A percentile compares a stretch with the other conserved stretches of the same genome.
These are phyloP conservation scores for Candida corydali DNA, from an alignment of 805 yeast genomes.

Conservation along the genomic window DNA sequence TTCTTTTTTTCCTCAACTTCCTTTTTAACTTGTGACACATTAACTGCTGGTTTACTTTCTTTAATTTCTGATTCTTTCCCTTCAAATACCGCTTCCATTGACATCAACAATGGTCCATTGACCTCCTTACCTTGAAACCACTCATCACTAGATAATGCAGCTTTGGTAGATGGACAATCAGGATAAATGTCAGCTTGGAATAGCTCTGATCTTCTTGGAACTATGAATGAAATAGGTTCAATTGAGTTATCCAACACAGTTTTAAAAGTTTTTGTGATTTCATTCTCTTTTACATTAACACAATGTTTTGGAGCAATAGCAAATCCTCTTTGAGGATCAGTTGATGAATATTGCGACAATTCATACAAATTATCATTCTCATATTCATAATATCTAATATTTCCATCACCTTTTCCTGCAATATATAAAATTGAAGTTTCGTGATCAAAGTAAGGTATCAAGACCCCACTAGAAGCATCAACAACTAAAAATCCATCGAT, in stretches of 20 bases:
- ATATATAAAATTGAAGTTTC: conserved; percentile 75
- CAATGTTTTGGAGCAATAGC: conserved; percentile 83
- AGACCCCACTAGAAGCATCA: conserved; percentile 89
- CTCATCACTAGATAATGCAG: conserved; percentile 77
- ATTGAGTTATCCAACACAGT: conserved; percentile 79
- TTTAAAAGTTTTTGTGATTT: conserved; percentile 77
- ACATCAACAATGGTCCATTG: conserved; percentile 77
- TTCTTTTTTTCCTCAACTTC: conserved; percentile 17
- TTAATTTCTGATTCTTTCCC: conserved; percentile 55
- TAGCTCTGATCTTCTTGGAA: conserved; percentile 90
- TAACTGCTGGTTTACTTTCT: conserved; percentile 33
- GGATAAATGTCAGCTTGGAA: conserved; percentile 94
- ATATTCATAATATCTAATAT: conserved; percentile 89
- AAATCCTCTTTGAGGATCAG: conserved; percentile 94
- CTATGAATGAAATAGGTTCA: conserved; percentile 89
- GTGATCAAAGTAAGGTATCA: conserved; percentile 87
- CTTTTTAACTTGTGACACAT: conserved; percentile 23
- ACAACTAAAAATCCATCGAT: conserved; percentile 83
- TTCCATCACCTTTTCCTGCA: conserved; percentile 98
- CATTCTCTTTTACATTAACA: conserved; percentile 78
- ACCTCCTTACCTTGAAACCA: conserved; percentile 76
- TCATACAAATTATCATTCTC: conserved; percentile 79
- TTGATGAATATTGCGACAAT: conserved; percentile 83
- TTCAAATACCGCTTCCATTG: conserved; percentile 76
- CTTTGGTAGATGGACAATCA: conserved; percentile 74